A percentile compares a stretch with the other conserved stretches of the same genome.
phyloP scores from a whole-genome alignment of 106 monocot species.

The Dendrobium huoshanense region DNA sequence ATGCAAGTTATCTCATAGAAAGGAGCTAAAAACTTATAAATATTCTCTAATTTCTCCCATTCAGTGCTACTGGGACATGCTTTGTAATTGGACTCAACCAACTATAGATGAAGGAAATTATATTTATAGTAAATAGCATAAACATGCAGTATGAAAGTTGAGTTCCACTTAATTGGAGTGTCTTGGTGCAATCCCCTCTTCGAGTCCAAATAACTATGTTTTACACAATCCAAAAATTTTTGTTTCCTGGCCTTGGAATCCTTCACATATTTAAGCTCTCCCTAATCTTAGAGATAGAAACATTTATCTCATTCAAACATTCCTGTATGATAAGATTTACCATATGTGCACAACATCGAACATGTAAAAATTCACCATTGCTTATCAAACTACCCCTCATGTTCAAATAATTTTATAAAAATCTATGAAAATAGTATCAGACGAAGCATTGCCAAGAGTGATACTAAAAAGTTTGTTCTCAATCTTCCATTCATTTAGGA shows the following conservation, averaged over 20 bases:
- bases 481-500: not conserved
- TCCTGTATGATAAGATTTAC: not conserved
- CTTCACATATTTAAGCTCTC: slow-evolving; percentile 5
- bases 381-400: not conserved
- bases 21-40: too few species aligned
- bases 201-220: too few species aligned
- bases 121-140: too few species aligned
- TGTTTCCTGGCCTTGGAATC: not conserved
- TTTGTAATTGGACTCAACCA: too few species aligned
- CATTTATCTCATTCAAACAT: not conserved
- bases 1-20: too few species aligned
- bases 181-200: not conserved
- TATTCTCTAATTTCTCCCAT: too few species aligned
- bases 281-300: too few species aligned
- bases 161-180: not conserved
- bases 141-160: not conserved
- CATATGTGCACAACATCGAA: not conserved
- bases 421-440: not conserved
- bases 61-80: too few species aligned
- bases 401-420: not conserved
- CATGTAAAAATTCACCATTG: not conserved
- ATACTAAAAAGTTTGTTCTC: not conserved
- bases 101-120: too few species aligned
- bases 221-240: not conserved
- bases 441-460: not conserved